Base-by-base conservation (phyloP, 352 stramenopile species). In the Phytophthora pluvialis region DNA sequence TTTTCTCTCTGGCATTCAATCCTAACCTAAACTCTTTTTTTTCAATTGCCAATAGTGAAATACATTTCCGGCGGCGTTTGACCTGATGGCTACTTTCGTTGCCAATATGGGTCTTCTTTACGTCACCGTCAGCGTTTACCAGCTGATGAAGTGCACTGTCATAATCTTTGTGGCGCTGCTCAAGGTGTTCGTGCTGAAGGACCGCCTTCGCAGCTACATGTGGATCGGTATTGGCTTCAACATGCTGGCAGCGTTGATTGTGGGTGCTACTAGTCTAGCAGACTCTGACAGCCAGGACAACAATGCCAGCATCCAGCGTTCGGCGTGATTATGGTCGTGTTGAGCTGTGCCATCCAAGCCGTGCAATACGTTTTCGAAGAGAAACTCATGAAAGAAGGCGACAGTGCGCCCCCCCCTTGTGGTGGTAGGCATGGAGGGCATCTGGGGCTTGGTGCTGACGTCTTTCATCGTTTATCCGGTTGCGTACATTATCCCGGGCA, bases 351-450 rank as follows among this genome's bases (percentile, higher is more conserved):
- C 38, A 94, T 99, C 8, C 95, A 99, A 71, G 90, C 92, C 2
- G 76, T 97, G 25, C 95, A 99, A 64, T 99, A 99, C 80, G 96
- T 99, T 26, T 99, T 98, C 65, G 96, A 99, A 67, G 97, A 99
- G 78, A 98, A 99, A 75, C 88, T 98, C 35, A 98, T 99, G 93
- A 93, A 95, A 54, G 95, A 98, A 70, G 91, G 95, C 50, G 83
- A 97, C 52, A 93, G 87, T 50, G 91, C 95, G 32, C 94, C 96
- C 29, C 86, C n/a, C 97, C 31, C 79, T 99, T 13, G 95, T 99
- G 2, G 88, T 95, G 25, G 85, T 95, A 55, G 96, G 96, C 21
- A 98, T 99, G 94, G 96, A 99, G 73, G 97, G 97, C 25, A 69
- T 99, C 5, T 99, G 97, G 97, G 97, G 97, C 0, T 88, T 97